Evolutionary conservation across 164 flowering plant genomes (phyloP).

Genomic region (Akebia trifoliata): DNA sequence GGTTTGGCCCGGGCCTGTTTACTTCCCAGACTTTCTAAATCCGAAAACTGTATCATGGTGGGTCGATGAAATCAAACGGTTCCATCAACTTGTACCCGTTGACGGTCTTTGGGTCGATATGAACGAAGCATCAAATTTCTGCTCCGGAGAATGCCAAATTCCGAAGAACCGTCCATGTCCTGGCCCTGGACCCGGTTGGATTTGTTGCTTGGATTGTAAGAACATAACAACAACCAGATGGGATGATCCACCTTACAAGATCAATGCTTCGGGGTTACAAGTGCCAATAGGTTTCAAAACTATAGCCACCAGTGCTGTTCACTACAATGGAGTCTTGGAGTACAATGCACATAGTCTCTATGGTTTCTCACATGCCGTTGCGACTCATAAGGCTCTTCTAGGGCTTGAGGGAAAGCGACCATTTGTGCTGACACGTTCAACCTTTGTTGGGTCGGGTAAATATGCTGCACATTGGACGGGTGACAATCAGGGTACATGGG

Average conservation of each 20-base stretch:
- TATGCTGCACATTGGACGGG: slow-evolving; percentile 98
- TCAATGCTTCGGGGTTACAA: slow-evolving; percentile 66
- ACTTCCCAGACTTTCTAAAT: slow-evolving; percentile 94
- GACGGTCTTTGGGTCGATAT: slow-evolving; percentile 98
- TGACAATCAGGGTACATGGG: slow-evolving; percentile 80
- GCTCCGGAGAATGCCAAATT: slow-evolving; percentile 64
- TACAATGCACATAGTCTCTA: slow-evolving; percentile 92
- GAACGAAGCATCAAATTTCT: slow-evolving; percentile 94
- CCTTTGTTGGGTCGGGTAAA: slow-evolving; percentile 82
- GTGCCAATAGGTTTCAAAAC: slow-evolving; percentile 80
- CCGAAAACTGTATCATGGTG: slow-evolving; percentile 80
- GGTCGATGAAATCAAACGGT: slow-evolving; percentile 71
- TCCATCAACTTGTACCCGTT: slow-evolving; percentile 79
- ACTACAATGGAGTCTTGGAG: slow-evolving; percentile 82
- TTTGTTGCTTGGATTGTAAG: slow-evolving; percentile 89
- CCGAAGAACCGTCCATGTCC: slow-evolving; percentile 68
- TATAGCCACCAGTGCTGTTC: slow-evolving; percentile 84
- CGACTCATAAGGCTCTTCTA: slow-evolving; percentile 75
- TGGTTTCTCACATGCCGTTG: slow-evolving; percentile 74
- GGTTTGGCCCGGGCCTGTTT: slow-evolving; percentile 93
- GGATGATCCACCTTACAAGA: slow-evolving; percentile 98
- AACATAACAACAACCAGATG: slow-evolving; percentile 75
- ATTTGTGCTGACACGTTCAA: slow-evolving; percentile 75
- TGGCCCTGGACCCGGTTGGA: slow-evolving; percentile 64
- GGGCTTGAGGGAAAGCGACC: slow-evolving; percentile 71